Percentiles rank a stretch among this genome's conserved stretches.
Evolutionary conservation across 352 stramenopile species (phyloP).

Genomic region (Globisporangium spiculum): DNA sequence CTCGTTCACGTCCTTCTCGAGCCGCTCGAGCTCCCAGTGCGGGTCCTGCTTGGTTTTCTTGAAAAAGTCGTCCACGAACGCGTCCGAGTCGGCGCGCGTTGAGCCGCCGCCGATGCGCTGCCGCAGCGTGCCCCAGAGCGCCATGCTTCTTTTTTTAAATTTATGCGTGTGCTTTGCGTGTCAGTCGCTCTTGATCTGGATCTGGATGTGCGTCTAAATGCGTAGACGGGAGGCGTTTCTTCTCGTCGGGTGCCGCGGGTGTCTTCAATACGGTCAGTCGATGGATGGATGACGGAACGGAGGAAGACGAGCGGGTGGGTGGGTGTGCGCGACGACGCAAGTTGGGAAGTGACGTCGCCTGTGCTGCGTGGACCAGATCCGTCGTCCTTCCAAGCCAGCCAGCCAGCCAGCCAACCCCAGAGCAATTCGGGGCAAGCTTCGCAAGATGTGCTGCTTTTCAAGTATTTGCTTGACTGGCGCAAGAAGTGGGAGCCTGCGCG

Average conservation of each 20-base stretch:
- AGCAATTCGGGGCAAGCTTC: not conserved
- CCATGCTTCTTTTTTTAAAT: conserved; percentile 31
- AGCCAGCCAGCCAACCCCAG: not conserved
- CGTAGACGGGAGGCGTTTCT: not conserved
- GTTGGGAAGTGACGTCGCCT: conserved; percentile 13
- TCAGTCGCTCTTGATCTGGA: not conserved
- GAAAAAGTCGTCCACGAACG: conserved; percentile 81
- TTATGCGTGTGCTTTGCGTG: not conserved
- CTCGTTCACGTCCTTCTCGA: conserved; percentile 39
- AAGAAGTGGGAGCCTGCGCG: not conserved
- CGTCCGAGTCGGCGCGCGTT: conserved; percentile 59
- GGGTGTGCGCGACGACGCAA: conserved; percentile 2
- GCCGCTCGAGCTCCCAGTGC: conserved; percentile 43
- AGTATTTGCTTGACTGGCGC: conserved; percentile 5
- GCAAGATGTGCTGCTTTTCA: not conserved
- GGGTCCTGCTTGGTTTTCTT: conserved; percentile 65
- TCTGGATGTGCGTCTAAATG: not conserved
- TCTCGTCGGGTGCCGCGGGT: not conserved
- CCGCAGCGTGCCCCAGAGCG: conserved; percentile 77
- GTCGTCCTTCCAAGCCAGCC: not conserved
- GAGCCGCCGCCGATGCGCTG: conserved; percentile 67
- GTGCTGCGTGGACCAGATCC: not conserved
- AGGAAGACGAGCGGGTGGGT: not conserved
- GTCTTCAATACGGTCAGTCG: not conserved
- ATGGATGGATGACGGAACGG: not conserved